Evolutionary conservation across 179 eudicot genomes (phyloP).

Genomic region (Spinacia oleracea): DNA sequence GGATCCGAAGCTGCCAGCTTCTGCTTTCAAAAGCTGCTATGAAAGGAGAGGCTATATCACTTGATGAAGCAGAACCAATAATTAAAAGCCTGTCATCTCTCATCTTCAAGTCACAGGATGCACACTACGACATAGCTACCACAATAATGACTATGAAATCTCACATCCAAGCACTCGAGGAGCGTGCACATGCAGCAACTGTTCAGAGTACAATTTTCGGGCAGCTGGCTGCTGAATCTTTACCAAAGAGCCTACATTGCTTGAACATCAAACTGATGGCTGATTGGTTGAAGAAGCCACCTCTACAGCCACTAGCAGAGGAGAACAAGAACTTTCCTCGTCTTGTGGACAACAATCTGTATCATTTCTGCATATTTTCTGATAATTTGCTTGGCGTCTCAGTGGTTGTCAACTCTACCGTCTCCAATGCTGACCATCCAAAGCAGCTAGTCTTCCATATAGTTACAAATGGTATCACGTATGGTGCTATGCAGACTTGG

Average conservation of each 20-base stretch:
- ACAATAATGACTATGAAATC: slow-evolving; percentile 80
- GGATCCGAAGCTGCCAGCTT: slow-evolving; percentile 66
- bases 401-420: slow-evolving; percentile 73
- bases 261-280: slow-evolving; percentile 47
- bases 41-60: slow-evolving; percentile 55
- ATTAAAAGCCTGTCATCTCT: slow-evolving; percentile 58
- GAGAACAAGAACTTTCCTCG: slow-evolving; percentile 63
- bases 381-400: slow-evolving; percentile 70
- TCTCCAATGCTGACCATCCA: slow-evolving; percentile 71
- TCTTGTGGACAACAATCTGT: slow-evolving; percentile 64
- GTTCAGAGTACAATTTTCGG: slow-evolving; percentile 67
- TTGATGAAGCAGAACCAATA: slow-evolving; percentile 60
- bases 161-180: slow-evolving; percentile 88
- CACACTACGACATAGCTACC: slow-evolving; percentile 82
- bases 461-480: slow-evolving; percentile 61
- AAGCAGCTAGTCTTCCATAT: slow-evolving; percentile 78
- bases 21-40: slow-evolving; percentile 80
- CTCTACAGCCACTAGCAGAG: slow-evolving; percentile 41
- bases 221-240: slow-evolving; percentile 63
- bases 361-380: slow-evolving; percentile 79
- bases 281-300: slow-evolving; percentile 55
- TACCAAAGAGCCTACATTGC: slow-evolving; percentile 74
- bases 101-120: slow-evolving; percentile 69
- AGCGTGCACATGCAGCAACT: slow-evolving; percentile 70
- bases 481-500: slow-evolving; percentile 82